Evolutionary conservation across 768 basidiomycete genomes (phyloP).

Genomic region (Phaeotremella fagi): DNA sequence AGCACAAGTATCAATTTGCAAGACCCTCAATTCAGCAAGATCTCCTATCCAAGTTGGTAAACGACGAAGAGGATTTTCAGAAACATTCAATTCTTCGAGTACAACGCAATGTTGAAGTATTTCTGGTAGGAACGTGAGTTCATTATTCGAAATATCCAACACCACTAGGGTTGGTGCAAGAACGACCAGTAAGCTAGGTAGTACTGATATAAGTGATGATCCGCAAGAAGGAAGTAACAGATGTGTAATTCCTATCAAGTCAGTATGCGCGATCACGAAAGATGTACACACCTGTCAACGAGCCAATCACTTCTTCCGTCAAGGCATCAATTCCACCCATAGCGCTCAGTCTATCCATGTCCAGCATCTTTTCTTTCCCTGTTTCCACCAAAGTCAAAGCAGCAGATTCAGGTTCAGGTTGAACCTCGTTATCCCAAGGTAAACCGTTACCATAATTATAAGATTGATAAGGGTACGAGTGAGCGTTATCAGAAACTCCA

Average conservation of each 20-base stretch:
- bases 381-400: conserved; percentile 42
- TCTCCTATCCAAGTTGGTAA: conserved; percentile 83
- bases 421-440: conserved; percentile 15
- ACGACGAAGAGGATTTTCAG: conserved; percentile 82
- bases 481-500: not conserved
- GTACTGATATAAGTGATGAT: conserved; percentile 66
- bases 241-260: conserved; percentile 81
- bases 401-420: conserved; percentile 9
- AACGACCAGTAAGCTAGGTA: conserved; percentile 64
- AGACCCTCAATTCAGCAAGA: conserved; percentile 70
- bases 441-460: conserved; percentile 13
- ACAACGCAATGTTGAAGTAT: conserved; percentile 70
- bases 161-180: conserved; percentile 76
- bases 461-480: conserved; percentile 9
- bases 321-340: conserved; percentile 40
- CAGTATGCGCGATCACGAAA: too few species aligned
- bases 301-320: conserved; percentile 27
- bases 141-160: conserved; percentile 87
- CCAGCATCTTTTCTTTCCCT: conserved; percentile 36
- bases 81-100: conserved; percentile 90
- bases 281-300: conserved; percentile 59
- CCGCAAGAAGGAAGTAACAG: conserved; percentile 81
- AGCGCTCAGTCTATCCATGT: conserved; percentile 22
- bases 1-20: conserved; percentile 88
- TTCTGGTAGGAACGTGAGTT: conserved; percentile 74